Evolutionary conservation across 2,329 filamentous ascomycete genomes (phyloP).

Genomic region (Knoxdaviesia proteae): DNA sequence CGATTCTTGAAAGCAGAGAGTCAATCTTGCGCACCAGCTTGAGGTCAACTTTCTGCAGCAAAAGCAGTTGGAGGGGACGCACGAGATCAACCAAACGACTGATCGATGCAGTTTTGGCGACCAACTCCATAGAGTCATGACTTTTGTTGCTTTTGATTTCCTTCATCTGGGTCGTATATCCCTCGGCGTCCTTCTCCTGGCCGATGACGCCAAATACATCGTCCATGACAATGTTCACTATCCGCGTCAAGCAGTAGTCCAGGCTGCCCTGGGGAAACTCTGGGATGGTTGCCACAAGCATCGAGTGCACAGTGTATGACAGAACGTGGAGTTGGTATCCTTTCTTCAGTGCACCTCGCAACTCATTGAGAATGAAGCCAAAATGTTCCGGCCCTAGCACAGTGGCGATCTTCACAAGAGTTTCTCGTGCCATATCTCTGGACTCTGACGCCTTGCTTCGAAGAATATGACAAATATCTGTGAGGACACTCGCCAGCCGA

Average conservation of each 20-base stretch:
- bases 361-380: slow-evolving; percentile 80
- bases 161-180: slow-evolving; percentile 87
- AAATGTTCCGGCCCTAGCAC: slow-evolving; percentile 69
- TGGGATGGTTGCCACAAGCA: slow-evolving; percentile 57
- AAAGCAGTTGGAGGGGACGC: slow-evolving; percentile 53
- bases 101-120: slow-evolving; percentile 66
- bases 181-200: slow-evolving; percentile 92
- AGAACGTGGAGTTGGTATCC: slow-evolving; percentile 91
- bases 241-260: slow-evolving; percentile 63
- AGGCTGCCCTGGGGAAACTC: slow-evolving; percentile 62
- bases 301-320: slow-evolving; percentile 84
- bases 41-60: slow-evolving; percentile 68
- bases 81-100: slow-evolving; percentile 54
- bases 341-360: slow-evolving; percentile 59
- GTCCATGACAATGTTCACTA: slow-evolving; percentile 81
- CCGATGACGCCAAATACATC: slow-evolving; percentile 87
- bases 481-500: slow-evolving; percentile 62
- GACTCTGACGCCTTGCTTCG: slow-evolving; percentile 76
- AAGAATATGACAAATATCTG: slow-evolving; percentile 83
- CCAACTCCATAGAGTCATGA: slow-evolving; percentile 87
- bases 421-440: slow-evolving; percentile 76
- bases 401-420: slow-evolving; percentile 62
- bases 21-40: slow-evolving; percentile 80
- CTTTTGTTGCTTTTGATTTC: slow-evolving; percentile 97
- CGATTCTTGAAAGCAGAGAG: slow-evolving; percentile 64